Percentiles rank a stretch among this genome's conserved stretches.
Conservation (phyloP, 2,329 filamentous ascomycete species). For the Chrysosporium queenslandicum region DNA sequence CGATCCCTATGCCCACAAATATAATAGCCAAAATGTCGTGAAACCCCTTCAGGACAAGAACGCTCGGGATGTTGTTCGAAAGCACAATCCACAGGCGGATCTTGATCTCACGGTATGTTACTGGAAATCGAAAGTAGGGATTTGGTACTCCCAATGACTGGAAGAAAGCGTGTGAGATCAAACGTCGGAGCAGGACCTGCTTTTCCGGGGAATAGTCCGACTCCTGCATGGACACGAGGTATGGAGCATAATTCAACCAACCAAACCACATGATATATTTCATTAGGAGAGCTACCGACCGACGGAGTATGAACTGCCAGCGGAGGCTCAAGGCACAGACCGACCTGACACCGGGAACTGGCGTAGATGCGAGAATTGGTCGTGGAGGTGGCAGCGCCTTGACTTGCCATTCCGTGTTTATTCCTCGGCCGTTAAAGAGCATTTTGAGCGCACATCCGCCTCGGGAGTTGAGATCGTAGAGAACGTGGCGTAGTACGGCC, state of each 20-base stretch:
- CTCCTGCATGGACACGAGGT: neutral
- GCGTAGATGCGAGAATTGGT: no score
- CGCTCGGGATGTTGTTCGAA: constrained; percentile 1
- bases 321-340: neutral
- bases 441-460: constrained; percentile 7
- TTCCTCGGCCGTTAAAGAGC: constrained; percentile 12
- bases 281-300: neutral
- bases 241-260: neutral
- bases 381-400: neutral
- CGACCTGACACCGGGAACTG: neutral
- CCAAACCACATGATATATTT: neutral
- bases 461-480: neutral
- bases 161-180: neutral
- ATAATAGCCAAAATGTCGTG: constrained; percentile 6
- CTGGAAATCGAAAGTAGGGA: neutral
- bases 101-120: constrained; percentile 1
- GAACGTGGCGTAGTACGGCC: neutral
- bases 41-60: neutral
- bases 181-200: constrained; percentile 1
- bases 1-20: constrained; percentile 6
- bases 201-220: constrained; percentile 9
- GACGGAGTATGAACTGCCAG: neutral
- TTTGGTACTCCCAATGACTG: neutral
- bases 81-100: neutral
- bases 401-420: constrained; percentile 10